Conservation (phyloP, 768 basidiomycete genomes). For the Lenzites betulinus region DNA sequence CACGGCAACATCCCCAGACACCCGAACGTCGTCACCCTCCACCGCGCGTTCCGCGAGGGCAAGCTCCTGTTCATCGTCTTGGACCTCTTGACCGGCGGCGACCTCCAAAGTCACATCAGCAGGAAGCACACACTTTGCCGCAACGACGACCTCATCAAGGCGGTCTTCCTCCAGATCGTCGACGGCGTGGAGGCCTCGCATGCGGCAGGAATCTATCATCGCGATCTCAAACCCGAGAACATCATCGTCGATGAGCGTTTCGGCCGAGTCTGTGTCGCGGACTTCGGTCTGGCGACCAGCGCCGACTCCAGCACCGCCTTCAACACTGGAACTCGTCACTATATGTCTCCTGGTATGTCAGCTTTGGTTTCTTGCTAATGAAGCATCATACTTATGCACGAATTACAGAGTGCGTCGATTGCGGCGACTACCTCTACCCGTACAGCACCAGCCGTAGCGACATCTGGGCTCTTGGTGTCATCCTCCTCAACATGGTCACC, state of each 20-base stretch:
- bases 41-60: conserved; percentile 61
- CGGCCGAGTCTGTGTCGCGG: conserved; percentile 43
- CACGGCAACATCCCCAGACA: conserved; percentile 56
- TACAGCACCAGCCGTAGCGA: conserved; percentile 68
- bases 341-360: conserved; percentile 70
- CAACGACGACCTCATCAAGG: conserved; percentile 47
- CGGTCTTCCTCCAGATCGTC: conserved; percentile 54
- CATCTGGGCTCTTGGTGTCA: conserved; percentile 76
- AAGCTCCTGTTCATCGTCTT: conserved; percentile 68
- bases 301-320: conserved; percentile 47
- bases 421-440: conserved; percentile 43
- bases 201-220: conserved; percentile 51
- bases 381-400: conserved; percentile 16
- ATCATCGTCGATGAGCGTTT: conserved; percentile 45
- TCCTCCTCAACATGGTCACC: conserved; percentile 81
- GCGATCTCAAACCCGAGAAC: conserved; percentile 61
- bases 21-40: conserved; percentile 68
- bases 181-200: conserved; percentile 56
- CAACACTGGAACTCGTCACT: conserved; percentile 60
- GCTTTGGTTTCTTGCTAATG: not conserved
- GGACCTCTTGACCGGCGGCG: conserved; percentile 46
- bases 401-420: conserved; percentile 54
- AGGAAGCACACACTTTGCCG: conserved; percentile 37
- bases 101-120: conserved; percentile 48
- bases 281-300: conserved; percentile 43